Evolutionary conservation across 805 yeast genomes (phyloP).

Genomic region (Starmerella vaccinii): DNA sequence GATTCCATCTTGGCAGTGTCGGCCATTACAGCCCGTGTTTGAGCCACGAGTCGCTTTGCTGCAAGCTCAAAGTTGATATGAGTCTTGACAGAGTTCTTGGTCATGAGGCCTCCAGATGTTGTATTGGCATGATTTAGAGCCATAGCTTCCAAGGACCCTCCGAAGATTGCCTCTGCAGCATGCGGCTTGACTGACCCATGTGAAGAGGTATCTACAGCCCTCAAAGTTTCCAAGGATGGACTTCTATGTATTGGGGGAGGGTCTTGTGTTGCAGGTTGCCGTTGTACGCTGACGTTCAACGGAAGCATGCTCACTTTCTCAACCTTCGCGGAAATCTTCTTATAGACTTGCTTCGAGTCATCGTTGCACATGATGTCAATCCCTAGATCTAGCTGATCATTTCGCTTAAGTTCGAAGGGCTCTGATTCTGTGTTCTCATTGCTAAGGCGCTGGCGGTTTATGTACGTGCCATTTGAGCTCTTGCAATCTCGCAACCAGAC

Average conservation of each 20-base stretch:
- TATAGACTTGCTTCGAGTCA: constrained; percentile 52
- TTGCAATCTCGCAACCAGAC: constrained; percentile 76
- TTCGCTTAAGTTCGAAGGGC: constrained; percentile 55
- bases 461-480: constrained; percentile 88
- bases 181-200: constrained; percentile 1
- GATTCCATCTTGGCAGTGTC: constrained; percentile 31
- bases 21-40: constrained; percentile 29
- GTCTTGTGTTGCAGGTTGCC: constrained; percentile 3
- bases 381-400: constrained; percentile 86
- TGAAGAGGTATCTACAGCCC: constrained; percentile 3
- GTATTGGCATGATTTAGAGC: constrained; percentile 30
- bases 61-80: constrained; percentile 30
- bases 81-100: constrained; percentile 28
- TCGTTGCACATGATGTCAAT: constrained; percentile 56
- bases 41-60: constrained; percentile 29
- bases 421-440: constrained; percentile 44
- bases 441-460: constrained; percentile 63
- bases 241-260: constrained; percentile 12
- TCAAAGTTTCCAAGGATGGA: constrained; percentile 20
- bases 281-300: constrained; percentile 27
- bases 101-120: constrained; percentile 30
- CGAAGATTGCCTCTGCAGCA: constrained; percentile 29
- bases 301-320: constrained; percentile 58
- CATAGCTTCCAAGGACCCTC: constrained; percentile 30
- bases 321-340: constrained; percentile 75